Conservation (phyloP, 108 stramenopile species). For the Mediolabrus comicus region DNA sequence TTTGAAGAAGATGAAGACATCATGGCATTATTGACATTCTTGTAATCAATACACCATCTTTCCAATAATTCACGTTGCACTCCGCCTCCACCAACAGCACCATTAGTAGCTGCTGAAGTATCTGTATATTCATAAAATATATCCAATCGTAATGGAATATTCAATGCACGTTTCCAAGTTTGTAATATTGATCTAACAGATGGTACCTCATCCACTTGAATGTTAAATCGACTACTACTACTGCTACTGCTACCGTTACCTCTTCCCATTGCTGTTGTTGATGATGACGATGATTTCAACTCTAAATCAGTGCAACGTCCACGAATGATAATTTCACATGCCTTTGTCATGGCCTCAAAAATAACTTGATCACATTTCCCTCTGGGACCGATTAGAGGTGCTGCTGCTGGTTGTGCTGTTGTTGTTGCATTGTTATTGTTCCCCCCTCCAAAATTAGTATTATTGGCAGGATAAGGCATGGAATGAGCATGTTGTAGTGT, state of each 20-base stretch:
- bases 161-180: conserved; percentile 52
- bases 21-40: neutral
- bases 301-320: conserved; percentile 54
- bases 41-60: conserved; percentile 84
- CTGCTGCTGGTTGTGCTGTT: neutral
- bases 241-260: conserved; percentile 7
- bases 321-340: conserved; percentile 76
- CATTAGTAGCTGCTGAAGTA: conserved; percentile 3
- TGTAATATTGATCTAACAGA: conserved; percentile 53
- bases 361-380: conserved; percentile 89
- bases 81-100: neutral
- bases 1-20: conserved; percentile 14
- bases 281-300: neutral
- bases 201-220: conserved; percentile 66
- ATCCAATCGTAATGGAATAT: conserved; percentile 82
- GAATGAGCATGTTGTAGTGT: neutral
- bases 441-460: no score
- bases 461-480: neutral
- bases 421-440: neutral
- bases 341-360: conserved; percentile 85
- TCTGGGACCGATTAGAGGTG: conserved; percentile 34
- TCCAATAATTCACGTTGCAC: conserved; percentile 67
- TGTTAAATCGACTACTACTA: conserved; percentile 61
- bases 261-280: conserved; percentile 20
- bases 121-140: conserved; percentile 71